Evolutionary conservation across 768 basidiomycete genomes (phyloP), one percentile per base, ranked within the genome.

Genomic region (Podaxis sp.): DNA sequence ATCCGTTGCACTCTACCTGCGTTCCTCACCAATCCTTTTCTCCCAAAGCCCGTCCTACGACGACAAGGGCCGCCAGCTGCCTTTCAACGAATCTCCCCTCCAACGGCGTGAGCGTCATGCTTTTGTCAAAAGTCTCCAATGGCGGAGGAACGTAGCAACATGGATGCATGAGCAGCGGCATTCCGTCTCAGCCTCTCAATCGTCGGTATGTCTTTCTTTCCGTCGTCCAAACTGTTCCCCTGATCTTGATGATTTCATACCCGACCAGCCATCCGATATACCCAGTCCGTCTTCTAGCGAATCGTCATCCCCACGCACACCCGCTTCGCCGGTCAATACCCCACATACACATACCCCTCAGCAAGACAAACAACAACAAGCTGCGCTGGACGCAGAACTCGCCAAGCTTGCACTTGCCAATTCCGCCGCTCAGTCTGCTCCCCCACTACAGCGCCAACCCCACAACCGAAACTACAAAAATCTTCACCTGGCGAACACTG

Each of bases 61-160:
- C 71, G 36, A 72, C 13, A 78, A 73, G 15, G 82, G 81, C 36
- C 75, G 83, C 36, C 82, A 82, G 70, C 69, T 76, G 63, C 72
- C 69, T 39, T 85, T 76, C 62, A 57, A 74, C 36, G 84, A 86
- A 71, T 79, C 78, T 0, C 68, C 71, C 24, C 68, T 76, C 1
- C 84, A 86, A 72, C 74, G 83, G 26, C 75, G 75, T 53, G 81
- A 82, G 63, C 83, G 84, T 65, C 73, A 79, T 63, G 82, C 82
- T n/a, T 84, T 85, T 66, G 69, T 83, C 49, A 80, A 80, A 58
- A 77, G 74, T 60, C 75, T 79, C 51, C 81, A 80, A 33, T 56
- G 36, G 38, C 51, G 53, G 33, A 42, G 59, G 39, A 54, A 53
- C 36, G 33, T 48, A 17, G 33, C 55, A 24, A 51, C 54, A 19